Conservation (phyloP, 345 rosid genomes). For the Rhizophora apiculata region DNA sequence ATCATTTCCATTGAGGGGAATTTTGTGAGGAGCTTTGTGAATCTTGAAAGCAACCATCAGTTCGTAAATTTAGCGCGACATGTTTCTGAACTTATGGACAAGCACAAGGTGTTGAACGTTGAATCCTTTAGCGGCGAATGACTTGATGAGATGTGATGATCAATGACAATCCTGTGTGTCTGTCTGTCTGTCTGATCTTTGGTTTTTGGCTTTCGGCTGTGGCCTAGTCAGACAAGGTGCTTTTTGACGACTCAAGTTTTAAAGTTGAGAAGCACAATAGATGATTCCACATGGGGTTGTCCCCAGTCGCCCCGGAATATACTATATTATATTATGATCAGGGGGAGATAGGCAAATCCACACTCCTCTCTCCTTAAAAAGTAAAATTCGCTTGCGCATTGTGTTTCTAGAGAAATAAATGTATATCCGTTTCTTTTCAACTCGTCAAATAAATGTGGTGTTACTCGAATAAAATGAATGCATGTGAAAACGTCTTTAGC, state of each 20-base stretch:
- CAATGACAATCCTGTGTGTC: neutral
- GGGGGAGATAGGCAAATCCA: neutral
- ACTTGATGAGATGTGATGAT: neutral
- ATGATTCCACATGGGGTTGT: constrained; percentile 27
- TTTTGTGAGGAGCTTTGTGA: no score
- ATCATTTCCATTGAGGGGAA: no score
- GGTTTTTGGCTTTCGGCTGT: constrained; percentile 20
- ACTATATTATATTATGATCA: neutral
- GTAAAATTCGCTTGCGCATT: no score
- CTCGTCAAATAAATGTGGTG: no score
- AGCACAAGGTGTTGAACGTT: neutral
- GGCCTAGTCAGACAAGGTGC: constrained; percentile 20
- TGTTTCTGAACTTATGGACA: constrained; percentile 25
- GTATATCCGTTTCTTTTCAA: no score
- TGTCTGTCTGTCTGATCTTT: neutral
- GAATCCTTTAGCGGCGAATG: neutral
- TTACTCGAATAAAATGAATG: no score
- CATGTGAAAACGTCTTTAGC: no score
- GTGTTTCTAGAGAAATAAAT: no score
- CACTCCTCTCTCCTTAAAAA: no score
- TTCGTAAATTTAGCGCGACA: neutral
- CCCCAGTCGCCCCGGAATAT: constrained; percentile 13
- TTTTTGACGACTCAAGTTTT: constrained; percentile 19
- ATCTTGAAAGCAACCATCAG: no score
- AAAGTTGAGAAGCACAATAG: neutral